These are phyloP conservation scores for Linnemannia zychae DNA, from an alignment of 192 early-diverging fungal genomes.

Conservation along the genomic window DNA sequence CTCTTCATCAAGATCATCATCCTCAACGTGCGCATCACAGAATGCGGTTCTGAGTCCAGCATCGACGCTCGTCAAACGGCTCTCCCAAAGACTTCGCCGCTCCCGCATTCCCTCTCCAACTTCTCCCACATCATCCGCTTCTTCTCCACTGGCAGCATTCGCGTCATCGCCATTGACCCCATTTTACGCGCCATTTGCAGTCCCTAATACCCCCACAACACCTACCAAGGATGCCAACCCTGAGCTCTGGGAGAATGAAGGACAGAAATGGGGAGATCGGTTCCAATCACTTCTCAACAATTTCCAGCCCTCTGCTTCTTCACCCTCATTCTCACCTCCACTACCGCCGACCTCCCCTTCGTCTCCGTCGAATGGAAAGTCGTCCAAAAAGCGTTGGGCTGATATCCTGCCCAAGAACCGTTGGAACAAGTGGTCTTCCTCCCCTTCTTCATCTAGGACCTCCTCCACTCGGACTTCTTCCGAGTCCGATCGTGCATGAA, in stretches of 20 bases:
- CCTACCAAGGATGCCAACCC: constrained; percentile 29
- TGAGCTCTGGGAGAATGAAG: constrained; percentile 33
- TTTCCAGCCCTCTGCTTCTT: constrained; percentile 13
- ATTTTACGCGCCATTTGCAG: not conserved
- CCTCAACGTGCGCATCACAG: not conserved
- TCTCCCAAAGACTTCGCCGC: not conserved
- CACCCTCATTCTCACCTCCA: not conserved
- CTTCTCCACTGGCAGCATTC: not conserved
- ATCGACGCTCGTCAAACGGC: not conserved
- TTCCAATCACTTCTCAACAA: constrained; percentile 42
- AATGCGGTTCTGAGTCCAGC: not conserved
- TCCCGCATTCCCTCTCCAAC: not conserved
- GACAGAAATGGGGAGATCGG: constrained; percentile 50
- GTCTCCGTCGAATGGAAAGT: constrained; percentile 17
- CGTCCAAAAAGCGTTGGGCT: constrained; percentile 16
- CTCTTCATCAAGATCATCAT: not conserved
- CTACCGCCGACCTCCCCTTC: not conserved
- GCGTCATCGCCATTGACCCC: not conserved
- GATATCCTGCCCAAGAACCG: constrained; percentile 43
- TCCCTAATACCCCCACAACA: not conserved
- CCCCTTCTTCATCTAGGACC: not conserved
- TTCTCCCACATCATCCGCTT: not conserved
- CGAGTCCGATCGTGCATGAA: not conserved
- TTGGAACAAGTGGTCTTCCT: constrained; percentile 23
- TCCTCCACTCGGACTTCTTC: constrained; percentile 2